phyloP scores from a whole-genome alignment of 1,284 basidiomycete species.

The Pterulicium gracile region DNA sequence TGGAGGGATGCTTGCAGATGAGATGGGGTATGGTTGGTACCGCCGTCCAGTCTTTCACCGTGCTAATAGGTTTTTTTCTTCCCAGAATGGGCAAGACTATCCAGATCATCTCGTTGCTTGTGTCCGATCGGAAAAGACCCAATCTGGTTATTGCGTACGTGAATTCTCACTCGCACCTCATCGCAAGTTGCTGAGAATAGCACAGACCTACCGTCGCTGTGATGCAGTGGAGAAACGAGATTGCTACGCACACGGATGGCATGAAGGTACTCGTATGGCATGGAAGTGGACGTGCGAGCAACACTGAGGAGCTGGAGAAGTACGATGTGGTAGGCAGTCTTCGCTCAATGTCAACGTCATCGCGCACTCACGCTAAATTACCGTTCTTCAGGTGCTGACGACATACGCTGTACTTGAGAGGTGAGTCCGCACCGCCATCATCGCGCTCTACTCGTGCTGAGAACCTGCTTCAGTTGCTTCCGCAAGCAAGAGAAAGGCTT shows the following conservation, averaged over 20 bases:
- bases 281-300: slow-evolving; percentile 58
- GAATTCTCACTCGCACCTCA: slow-evolving; percentile 1
- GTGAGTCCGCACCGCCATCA: slow-evolving; percentile 14
- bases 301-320: slow-evolving; percentile 63
- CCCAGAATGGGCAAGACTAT: slow-evolving; percentile 97
- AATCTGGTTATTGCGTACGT: slow-evolving; percentile 87
- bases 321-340: slow-evolving; percentile 84
- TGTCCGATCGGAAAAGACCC: slow-evolving; percentile 70
- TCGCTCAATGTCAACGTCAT: slow-evolving; percentile 7
- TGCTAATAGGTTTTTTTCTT: slow-evolving; percentile 8
- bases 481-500: slow-evolving; percentile 91
- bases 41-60: slow-evolving; percentile 1
- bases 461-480: slow-evolving; percentile 51
- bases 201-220: slow-evolving; percentile 86
- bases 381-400: slow-evolving; percentile 41
- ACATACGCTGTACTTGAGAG: slow-evolving; percentile 83
- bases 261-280: slow-evolving; percentile 89
- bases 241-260: slow-evolving; percentile 71
- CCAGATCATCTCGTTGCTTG: slow-evolving; percentile 87
- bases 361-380: slow-evolving; percentile 7
- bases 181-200: slow-evolving; percentile 5
- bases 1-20: slow-evolving; percentile 92
- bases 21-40: slow-evolving; percentile 65
- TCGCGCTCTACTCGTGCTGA: background rate
- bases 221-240: slow-evolving; percentile 98